Base-by-base conservation (phyloP, 805 yeast genomes). In the Candida gorgasii region DNA sequence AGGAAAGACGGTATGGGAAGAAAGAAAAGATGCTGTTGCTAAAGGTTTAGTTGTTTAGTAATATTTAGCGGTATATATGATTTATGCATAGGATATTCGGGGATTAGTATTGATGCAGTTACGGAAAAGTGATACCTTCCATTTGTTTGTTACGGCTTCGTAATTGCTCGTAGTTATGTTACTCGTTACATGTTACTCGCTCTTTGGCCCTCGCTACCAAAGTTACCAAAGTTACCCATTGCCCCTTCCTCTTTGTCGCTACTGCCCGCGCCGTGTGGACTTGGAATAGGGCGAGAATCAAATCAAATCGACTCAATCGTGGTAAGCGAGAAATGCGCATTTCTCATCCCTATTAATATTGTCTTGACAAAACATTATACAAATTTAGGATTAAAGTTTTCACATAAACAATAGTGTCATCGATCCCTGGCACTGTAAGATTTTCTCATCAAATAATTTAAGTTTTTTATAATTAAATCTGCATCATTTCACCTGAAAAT, bases 1-100 rank as follows among this genome's bases (percentile, higher is more conserved):
- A 12, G 99, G 99, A 13, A 89, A 89, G 72, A 87, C 96, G 0
- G 80, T 92, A 18, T 92, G 99, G 98, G 89, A 93, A 60, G 99
- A 92, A 62, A 74, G 97, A 43, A 63, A 70, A 38, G 96, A 89
- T 55, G 95, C 95, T 1, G 60, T 79, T 24, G 50, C 60, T 4
- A 77, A 76, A 49, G 93, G 93, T 6, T 31, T 48, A 7, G 24
- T 22, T 11, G 49, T 43, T 16, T 48, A 35, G 24, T 12, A 8
- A 12, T 5, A 3, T 16, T n/a, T 14, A 28, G 13, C 7, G 7
- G 34, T 18, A 16, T 27, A 28, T 37, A 37, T 27, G 24, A 26
- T 18, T 22, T 22, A 22, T 22, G 24, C 9, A 22, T 22, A 22
- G 9, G 9, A 22, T 9, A 22, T 9, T 31, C 5, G n/a, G n/a